Conservation (phyloP, 2,329 filamentous ascomycete species). For the Aspergillus latus region DNA sequence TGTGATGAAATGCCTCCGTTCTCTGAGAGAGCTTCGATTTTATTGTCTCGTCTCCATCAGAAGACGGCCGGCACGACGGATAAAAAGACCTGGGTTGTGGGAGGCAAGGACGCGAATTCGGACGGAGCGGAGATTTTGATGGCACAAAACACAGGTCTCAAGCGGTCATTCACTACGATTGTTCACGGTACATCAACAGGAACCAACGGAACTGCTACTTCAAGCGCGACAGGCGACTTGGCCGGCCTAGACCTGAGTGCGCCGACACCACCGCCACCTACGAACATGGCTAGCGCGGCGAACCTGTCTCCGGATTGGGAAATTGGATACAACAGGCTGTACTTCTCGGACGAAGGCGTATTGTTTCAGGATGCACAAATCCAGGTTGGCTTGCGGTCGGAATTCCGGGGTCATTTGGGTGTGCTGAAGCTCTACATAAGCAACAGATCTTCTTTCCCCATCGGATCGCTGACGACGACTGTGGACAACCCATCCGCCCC, state of each 20-base stretch:
- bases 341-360: constrained; percentile 78
- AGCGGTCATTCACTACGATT: constrained; percentile 73
- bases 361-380: constrained; percentile 94
- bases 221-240: constrained; percentile 64
- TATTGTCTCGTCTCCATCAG: constrained; percentile 88
- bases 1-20: constrained; percentile 99
- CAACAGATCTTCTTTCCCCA: constrained; percentile 82
- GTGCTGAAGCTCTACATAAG: constrained; percentile 94
- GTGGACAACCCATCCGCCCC: constrained; percentile 67
- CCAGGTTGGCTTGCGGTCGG: constrained; percentile 85
- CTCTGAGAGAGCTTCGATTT: constrained; percentile 86
- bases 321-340: constrained; percentile 77
- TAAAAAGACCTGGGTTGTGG: constrained; percentile 96
- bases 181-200: constrained; percentile 44
- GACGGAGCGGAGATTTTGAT: constrained; percentile 77
- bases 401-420: constrained; percentile 93
- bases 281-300: constrained; percentile 87
- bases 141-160: constrained; percentile 76
- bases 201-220: constrained; percentile 36
- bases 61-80: constrained; percentile 92
- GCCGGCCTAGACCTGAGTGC: constrained; percentile 77
- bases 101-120: constrained; percentile 88
- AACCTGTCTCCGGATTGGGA: constrained; percentile 96
- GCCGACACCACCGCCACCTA: constrained; percentile 59
- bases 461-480: constrained; percentile 92